Conservation (phyloP, 176 grass and related monocot genomes). For the Triticum monococcum region DNA sequence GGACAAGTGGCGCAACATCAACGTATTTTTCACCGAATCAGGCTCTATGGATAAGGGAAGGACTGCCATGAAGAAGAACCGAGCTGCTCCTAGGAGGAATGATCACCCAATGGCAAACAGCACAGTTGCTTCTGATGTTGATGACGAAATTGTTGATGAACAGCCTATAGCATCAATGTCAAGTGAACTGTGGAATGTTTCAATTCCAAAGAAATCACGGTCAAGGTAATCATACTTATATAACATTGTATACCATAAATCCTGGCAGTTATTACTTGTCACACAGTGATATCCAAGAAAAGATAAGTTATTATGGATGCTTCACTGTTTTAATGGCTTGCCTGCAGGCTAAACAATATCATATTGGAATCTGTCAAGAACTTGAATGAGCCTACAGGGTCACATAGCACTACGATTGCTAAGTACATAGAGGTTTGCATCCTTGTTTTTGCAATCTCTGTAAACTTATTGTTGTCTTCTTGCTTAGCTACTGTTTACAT, state of each 20-base stretch:
- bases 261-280: background rate
- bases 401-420: conserved; percentile 62
- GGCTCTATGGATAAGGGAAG: conserved; percentile 57
- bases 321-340: conserved; percentile 29
- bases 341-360: conserved; percentile 52
- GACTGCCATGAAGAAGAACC: conserved; percentile 41
- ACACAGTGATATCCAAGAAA: background rate
- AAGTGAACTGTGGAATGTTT: conserved; percentile 38
- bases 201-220: conserved; percentile 30
- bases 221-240: conserved; percentile 40
- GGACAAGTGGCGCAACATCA: conserved; percentile 95
- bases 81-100: conserved; percentile 32
- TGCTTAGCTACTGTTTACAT: background rate
- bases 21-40: conserved; percentile 36
- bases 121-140: conserved; percentile 42
- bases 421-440: conserved; percentile 63
- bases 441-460: background rate
- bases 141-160: conserved; percentile 42
- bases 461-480: conserved; percentile 5
- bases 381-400: conserved; percentile 58
- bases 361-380: conserved; percentile 69
- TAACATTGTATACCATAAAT: background rate
- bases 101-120: conserved; percentile 23
- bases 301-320: conserved; percentile 11
- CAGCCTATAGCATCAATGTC: conserved; percentile 45